Conservation (phyloP, 225 moss, liverwort and hornwort species). For the Neckera pumila region DNA sequence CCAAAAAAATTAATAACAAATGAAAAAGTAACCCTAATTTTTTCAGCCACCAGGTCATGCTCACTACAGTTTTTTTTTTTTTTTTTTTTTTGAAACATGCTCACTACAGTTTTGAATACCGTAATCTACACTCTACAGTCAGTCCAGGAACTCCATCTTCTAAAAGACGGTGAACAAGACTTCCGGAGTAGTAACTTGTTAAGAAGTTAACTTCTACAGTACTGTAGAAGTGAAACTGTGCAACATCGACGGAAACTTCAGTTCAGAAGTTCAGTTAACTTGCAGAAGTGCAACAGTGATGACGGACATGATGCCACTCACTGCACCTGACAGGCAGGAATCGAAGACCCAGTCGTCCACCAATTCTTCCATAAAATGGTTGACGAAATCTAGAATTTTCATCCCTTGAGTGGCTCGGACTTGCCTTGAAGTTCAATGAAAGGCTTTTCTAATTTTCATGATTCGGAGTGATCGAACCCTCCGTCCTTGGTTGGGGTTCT, state of each 20-base stretch:
- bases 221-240: background rate
- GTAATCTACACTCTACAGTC: background rate
- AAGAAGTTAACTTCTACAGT: background rate
- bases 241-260: no score
- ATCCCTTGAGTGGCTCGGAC: background rate
- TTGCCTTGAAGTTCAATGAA: no score
- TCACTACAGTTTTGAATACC: no score
- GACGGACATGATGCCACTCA: background rate
- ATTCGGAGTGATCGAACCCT: background rate
- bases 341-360: background rate
- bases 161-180: background rate
- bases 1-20: background rate
- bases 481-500: background rate
- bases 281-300: background rate
- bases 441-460: background rate
- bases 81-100: no score
- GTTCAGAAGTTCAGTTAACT: background rate
- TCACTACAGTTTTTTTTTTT: no score
- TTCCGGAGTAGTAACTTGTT: no score
- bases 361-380: background rate
- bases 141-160: background rate
- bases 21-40: background rate
- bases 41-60: background rate
- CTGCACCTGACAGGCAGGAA: background rate
- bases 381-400: background rate